Base-by-base conservation (phyloP, 768 basidiomycete genomes). In the Collybiopsis luxurians region DNA sequence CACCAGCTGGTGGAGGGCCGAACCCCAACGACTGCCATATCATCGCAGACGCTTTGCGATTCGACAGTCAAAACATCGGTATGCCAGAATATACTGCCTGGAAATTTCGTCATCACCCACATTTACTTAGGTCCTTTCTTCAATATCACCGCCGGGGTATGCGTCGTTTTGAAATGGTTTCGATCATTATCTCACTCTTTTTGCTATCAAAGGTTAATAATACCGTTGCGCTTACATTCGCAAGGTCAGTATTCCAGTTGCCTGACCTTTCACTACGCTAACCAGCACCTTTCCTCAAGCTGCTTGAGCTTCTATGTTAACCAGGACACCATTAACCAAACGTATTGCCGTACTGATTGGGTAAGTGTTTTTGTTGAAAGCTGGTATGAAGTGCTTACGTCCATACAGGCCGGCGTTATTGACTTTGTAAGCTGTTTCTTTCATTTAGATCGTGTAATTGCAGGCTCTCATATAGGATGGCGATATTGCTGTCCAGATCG, bases 221-320 rank as follows among this genome's bases (percentile, higher is more conserved):
- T 60, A 70, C 71, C 9, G 63, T 79, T 44, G 66, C 68, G n/a
- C 72, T 82, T 75, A 65, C 71, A 23, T 81, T 70, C 63, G 53
- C n/a, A n/a, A 64, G 12, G 73, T 66, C 59, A 81, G 79, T 68
- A n/a, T n/a, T n/a, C n/a, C n/a, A n/a, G n/a, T n/a, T n/a, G n/a
- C n/a, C n/a, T n/a, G n/a, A n/a, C n/a, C n/a, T n/a, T n/a, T n/a
- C n/a, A n/a, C n/a, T n/a, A n/a, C n/a, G n/a, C n/a, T n/a, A n/a
- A n/a, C n/a, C n/a, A n/a, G n/a, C n/a, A n/a, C n/a, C n/a, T n/a
- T n/a, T n/a, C n/a, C n/a, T n/a, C n/a, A n/a, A n/a, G n/a, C n/a
- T n/a, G n/a, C n/a, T n/a, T n/a, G n/a, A n/a, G n/a, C n/a, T 80
- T 79, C 70, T 77, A 81, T 65, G 65, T 77, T 27, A 80, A 82